Base-by-base conservation (phyloP, 108 stramenopile species). In the Discostella pseudostelligera region DNA sequence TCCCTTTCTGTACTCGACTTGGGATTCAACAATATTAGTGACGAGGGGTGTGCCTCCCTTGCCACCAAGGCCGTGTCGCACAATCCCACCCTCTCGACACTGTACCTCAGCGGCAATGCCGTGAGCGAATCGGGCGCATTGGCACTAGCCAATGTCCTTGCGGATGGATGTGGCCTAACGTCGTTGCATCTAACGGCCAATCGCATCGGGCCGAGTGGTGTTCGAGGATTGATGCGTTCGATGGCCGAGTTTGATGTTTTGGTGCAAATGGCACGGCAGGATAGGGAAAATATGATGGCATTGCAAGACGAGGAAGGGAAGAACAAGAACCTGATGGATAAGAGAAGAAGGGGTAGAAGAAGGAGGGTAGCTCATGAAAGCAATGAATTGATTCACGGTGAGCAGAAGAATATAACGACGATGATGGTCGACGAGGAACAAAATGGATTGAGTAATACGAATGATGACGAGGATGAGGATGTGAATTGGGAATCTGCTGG, bases 1-100 rank as follows among this genome's bases (percentile, higher is more conserved):
- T 74, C 73, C 39, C 67, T 92, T 22, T 65, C 83, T 5, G 76
- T 87, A 2, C 67, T 92, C 39, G 90, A 89, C 46, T 56, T 92
- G 19, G 87, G 85, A 12, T 92, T 92, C 74, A 92, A 92, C 68
- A 65, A 65, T 35, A 81, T 92, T 58, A 86, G 90, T 14, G 86
- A 92, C 57, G 79, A 62, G 16, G 90, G 90, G 11, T 89, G 87
- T 57, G 59, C 75, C 16, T 76, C 86, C 16, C 65, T 92, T 7
- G 81, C 86, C 13, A 39, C 76, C 32, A 62, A 82, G 26, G 73
- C 72, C 28, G 73, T 89, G 10, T 78, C 87, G 36, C 78, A 79
- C 19, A 88, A 88, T 61, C 68, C 78, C n/a, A 65, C 69, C 0
- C 59, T 92, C 12, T 77, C 79, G 2, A 85, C 86, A 16, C 69